These are phyloP conservation scores for Pilaira anomala DNA, from an alignment of 192 early-diverging fungal species.

Conservation along the genomic window DNA sequence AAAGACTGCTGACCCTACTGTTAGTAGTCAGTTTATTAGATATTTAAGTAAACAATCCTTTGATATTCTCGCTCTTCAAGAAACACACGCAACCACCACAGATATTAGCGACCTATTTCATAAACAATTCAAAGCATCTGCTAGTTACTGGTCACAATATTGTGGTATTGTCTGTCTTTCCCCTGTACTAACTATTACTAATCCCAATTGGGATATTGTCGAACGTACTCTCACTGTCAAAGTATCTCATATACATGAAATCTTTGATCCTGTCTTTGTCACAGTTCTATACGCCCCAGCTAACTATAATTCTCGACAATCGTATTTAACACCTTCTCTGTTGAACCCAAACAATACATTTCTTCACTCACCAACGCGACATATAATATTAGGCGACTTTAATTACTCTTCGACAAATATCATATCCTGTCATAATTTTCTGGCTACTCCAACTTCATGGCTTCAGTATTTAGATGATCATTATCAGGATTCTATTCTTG, in stretches of 20 bases:
- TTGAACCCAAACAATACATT: too few species aligned
- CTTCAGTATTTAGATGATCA: too few species aligned
- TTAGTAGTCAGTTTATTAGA: background rate
- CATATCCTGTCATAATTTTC: too few species aligned
- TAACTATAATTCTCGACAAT: too few species aligned
- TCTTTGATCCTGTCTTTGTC: background rate
- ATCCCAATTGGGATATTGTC: background rate
- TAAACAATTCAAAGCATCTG: background rate
- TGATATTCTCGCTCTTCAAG: slow-evolving; percentile 2
- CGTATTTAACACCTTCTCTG: too few species aligned
- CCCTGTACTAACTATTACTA: background rate
- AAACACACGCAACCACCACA: background rate
- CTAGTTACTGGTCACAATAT: background rate
- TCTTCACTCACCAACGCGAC: too few species aligned
- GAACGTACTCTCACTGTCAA: background rate
- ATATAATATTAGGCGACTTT: too few species aligned
- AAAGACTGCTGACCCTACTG: background rate
- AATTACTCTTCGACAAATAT: too few species aligned
- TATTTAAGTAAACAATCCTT: background rate
- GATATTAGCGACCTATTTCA: background rate
- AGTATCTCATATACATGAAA: background rate
- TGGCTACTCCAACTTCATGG: too few species aligned
- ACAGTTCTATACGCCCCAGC: too few species aligned
- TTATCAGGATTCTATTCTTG: too few species aligned
- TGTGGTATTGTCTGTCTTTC: background rate